Evolutionary conservation across 1,139 yeast species (phyloP), one percentile per base, ranked within the genome.

Genomic region (Debaryomycetaceae sp.): DNA sequence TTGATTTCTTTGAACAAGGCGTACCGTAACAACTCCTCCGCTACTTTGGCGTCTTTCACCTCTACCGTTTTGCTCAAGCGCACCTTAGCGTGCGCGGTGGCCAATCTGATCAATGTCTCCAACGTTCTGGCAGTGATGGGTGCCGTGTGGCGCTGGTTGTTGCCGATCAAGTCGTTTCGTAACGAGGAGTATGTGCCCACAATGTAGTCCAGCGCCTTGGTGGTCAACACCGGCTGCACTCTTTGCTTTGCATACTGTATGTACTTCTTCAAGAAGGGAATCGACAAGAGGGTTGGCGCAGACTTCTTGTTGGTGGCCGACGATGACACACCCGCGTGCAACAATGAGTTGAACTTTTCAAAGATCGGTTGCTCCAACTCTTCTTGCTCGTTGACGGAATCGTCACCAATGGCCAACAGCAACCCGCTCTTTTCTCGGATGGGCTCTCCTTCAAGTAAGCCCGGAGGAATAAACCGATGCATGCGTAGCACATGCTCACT

Each of bases 91-190:
- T 91, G 99, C 0, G 98, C 98, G 2, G 97, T 85, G 1, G 97
- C 73, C 39, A 91, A 67, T 67, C 99, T 95, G 54, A 91, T 91
- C 45, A 91, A 69, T 0, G 99, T 91, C 61, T 91, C 99, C 46
- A 91, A 68, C 3, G 98, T 93, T 78, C 99, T 85, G 15, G 98
- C 96, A 3, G 99, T 91, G 43, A 93, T 86, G 23, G 99, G 98
- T 1, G 95, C 83, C 3, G 96, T 88, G 45, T 84, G 78, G 37
- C 91, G 74, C 51, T 80, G 84, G 46, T 79, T 80, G 40, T 68
- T 72, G 29, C 77, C 82, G 32, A 78, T 65, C 34, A 78, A 77
- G 46, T 89, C 95, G 51, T 88, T 88, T 62, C 99, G 75, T 43
- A 91, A 69, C 9, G 80, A 77, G 1, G 95, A 69, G 52, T 91